A percentile compares a stretch with the other conserved stretches of the same genome.
These are phyloP conservation scores for Chaetomiaceae sp. DNA, from an alignment of 2,329 filamentous ascomycete species.

Conservation along the genomic window DNA sequence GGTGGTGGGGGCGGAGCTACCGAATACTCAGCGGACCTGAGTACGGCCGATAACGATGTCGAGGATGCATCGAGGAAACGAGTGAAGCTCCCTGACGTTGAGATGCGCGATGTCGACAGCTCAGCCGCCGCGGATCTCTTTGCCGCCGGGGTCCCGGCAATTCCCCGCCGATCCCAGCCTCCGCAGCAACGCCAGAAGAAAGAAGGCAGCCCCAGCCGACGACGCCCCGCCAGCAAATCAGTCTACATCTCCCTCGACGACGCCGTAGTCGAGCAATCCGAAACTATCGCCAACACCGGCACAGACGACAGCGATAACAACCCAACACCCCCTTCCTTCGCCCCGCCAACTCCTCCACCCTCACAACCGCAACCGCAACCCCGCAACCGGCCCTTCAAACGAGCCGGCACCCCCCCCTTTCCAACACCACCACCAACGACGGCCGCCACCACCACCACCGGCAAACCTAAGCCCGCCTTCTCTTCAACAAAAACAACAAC, in stretches of 20 bases:
- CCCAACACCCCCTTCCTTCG: neutral
- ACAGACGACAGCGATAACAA: neutral
- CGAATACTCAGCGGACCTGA: constrained; percentile 21
- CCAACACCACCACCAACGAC: neutral
- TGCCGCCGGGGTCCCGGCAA: neutral
- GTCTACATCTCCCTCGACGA: constrained; percentile 20
- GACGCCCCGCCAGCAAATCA: constrained; percentile 7
- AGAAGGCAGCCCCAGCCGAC: neutral
- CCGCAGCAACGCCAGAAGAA: too few relatives aligned
- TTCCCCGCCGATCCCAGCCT: neutral
- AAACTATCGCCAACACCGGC: constrained; percentile 8
- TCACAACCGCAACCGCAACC: neutral
- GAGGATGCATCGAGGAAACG: constrained; percentile 23
- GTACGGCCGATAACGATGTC: constrained; percentile 7
- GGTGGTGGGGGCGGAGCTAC: constrained; percentile 43
- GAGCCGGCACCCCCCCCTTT: constrained; percentile 9
- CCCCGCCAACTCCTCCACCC: neutral
- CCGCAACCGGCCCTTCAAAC: neutral
- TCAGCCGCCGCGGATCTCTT: neutral
- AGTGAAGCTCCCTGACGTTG: constrained; percentile 20
- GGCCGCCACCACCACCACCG: neutral
- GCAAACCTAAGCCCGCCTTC: constrained; percentile 17
- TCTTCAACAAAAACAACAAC: constrained; percentile 31
- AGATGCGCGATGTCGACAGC: constrained; percentile 18
- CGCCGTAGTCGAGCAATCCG: constrained; percentile 15